A percentile compares a stretch with the other conserved stretches of the same genome.
Evolutionary conservation across 768 basidiomycete species (phyloP).

Genomic region (Lactarius sp.): DNA sequence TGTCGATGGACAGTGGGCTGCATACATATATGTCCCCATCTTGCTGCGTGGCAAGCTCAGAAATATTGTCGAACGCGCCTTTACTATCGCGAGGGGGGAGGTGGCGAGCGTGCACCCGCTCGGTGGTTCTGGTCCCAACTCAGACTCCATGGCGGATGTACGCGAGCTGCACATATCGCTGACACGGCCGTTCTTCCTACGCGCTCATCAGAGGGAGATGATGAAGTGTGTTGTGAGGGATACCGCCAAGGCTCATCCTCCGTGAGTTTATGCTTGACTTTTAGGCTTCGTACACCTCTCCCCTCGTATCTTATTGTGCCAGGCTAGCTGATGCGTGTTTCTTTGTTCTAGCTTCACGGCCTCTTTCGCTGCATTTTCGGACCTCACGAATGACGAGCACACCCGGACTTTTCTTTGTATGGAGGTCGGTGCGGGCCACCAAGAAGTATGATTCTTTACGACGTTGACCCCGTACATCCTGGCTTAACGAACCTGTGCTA

Average conservation of each 20-base stretch:
- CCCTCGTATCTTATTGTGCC: neutral
- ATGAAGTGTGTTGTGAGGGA: conserved; percentile 57
- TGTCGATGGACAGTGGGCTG: conserved; percentile 80
- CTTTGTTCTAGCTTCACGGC: conserved; percentile 50
- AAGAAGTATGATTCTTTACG: conserved; percentile 47
- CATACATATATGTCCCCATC: conserved; percentile 73
- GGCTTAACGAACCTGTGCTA: conserved; percentile 3
- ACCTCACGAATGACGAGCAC: conserved; percentile 72
- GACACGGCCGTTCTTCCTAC: conserved; percentile 74
- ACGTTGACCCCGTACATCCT: neutral
- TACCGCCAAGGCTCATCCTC: conserved; percentile 41
- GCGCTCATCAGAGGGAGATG: conserved; percentile 73
- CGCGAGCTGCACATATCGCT: conserved; percentile 78
- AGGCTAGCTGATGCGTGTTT: conserved; percentile 9
- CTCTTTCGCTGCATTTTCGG: conserved; percentile 68
- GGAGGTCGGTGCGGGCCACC: conserved; percentile 80
- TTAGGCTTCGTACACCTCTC: neutral
- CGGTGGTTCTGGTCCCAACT: conserved; percentile 27
- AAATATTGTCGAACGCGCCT: conserved; percentile 42
- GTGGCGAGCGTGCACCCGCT: conserved; percentile 48
- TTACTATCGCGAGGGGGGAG: conserved; percentile 39
- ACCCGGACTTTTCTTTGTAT: conserved; percentile 77
- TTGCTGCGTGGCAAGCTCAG: conserved; percentile 41
- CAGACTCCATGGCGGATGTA: conserved; percentile 22
- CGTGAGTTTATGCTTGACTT: conserved; percentile 39